phyloP scores from a whole-genome alignment of 208 protist species.

The Crithidia mellificae region DNA sequence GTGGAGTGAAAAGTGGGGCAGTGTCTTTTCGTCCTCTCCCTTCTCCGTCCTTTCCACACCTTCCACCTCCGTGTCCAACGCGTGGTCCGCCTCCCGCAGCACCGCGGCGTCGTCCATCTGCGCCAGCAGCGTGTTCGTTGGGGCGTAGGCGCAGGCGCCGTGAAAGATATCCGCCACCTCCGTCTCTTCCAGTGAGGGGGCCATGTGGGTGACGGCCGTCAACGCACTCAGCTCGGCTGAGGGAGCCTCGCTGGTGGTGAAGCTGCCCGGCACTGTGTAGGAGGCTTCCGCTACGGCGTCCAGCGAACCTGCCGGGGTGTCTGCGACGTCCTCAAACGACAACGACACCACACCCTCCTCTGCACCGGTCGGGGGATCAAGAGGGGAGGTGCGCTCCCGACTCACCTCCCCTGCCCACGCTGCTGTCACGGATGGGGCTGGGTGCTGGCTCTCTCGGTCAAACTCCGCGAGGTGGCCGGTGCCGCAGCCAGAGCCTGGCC shows the following conservation, averaged over 20 bases:
- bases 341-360: background rate
- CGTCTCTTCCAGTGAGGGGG: slow-evolving; percentile 1
- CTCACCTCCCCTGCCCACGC: no score
- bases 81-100: no score
- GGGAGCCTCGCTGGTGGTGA: background rate
- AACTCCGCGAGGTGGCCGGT: background rate
- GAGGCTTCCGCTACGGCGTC: background rate
- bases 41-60: no score
- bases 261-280: slow-evolving; percentile 1
- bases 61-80: no score
- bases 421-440: no score
- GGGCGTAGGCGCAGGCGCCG: background rate
- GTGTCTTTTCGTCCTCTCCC: background rate
- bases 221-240: background rate
- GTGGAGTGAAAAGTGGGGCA: no score
- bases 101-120: background rate
- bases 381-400: background rate
- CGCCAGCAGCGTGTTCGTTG: background rate
- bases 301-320: background rate
- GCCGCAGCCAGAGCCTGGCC: background rate
- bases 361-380: background rate
- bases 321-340: background rate
- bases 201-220: background rate
- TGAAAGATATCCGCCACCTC: slow-evolving; percentile 9
- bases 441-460: background rate